Evolutionary conservation across 2,329 filamentous ascomycete species (phyloP).

Genomic region (Verticillium longisporum): DNA sequence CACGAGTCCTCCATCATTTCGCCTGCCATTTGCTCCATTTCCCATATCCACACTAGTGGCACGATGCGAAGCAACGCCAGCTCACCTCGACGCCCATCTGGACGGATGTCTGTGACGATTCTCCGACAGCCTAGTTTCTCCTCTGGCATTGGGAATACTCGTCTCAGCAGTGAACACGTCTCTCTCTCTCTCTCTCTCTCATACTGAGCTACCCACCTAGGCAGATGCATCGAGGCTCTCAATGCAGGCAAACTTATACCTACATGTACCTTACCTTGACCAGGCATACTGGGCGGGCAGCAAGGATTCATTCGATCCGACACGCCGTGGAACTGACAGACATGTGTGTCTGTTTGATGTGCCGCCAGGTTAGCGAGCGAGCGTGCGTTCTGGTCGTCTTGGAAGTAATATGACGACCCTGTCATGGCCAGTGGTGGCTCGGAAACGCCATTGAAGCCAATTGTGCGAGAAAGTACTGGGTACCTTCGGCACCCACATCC

Average conservation of each 20-base stretch:
- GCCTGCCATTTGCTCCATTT: background rate
- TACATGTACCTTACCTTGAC: too few relatives aligned
- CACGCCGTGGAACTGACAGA: background rate
- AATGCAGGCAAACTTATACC: too few relatives aligned
- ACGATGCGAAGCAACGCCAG: background rate
- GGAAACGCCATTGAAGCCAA: background rate
- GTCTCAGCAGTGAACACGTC: background rate
- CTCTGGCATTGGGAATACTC: too few relatives aligned
- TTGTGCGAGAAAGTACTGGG: background rate
- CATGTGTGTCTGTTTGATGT: background rate
- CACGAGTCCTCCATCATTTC: background rate
- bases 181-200: background rate
- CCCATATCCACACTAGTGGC: background rate
- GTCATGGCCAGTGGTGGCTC: background rate
- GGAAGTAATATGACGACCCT: background rate
- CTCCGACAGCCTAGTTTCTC: background rate
- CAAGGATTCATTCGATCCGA: background rate
- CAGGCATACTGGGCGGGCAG: background rate
- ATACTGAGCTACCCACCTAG: too few relatives aligned
- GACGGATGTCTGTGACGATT: background rate
- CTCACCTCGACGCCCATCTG: background rate
- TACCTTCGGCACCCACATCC: background rate
- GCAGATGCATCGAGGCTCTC: too few relatives aligned
- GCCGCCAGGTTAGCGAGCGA: background rate
- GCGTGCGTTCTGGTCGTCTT: background rate